A percentile compares a stretch with the other conserved stretches of the same genome.
Evolutionary conservation across 1,284 basidiomycete species (phyloP).

Genomic region (Tetrapyrgos nigripes): DNA sequence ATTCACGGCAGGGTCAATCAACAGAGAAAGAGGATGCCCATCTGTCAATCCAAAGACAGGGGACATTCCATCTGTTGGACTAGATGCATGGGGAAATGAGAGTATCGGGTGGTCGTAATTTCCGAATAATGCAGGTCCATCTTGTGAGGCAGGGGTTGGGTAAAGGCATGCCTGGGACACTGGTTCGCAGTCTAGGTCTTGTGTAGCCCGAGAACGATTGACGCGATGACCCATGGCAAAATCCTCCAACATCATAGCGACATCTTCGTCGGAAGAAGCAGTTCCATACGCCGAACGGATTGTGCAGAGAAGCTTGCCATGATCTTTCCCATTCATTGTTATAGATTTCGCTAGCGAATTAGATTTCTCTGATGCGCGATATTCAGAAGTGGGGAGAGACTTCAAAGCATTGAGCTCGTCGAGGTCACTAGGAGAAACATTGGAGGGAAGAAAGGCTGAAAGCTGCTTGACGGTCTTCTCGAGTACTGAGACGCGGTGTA

Average conservation of each 20-base stretch:
- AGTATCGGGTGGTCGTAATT: background rate
- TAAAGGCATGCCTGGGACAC: conserved; percentile 13
- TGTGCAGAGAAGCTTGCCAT: conserved; percentile 10
- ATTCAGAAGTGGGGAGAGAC: background rate
- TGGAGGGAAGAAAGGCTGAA: conserved; percentile 13
- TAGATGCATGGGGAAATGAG: conserved; percentile 5
- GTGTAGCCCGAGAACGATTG: conserved; percentile 25
- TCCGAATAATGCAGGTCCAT: background rate
- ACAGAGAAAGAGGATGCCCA: conserved; percentile 22
- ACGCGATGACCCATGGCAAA: conserved; percentile 32
- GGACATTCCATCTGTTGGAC: background rate
- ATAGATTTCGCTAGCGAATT: background rate
- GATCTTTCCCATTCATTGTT: background rate
- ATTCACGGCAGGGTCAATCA: conserved; percentile 22
- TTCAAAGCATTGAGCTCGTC: background rate
- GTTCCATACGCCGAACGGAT: conserved; percentile 25
- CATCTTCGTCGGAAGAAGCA: conserved; percentile 28
- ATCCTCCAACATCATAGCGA: conserved; percentile 33
- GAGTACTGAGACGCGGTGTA: conserved; percentile 18
- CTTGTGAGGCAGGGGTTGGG: conserved; percentile 2
- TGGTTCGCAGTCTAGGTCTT: conserved; percentile 18
- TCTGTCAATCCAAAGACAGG: conserved; percentile 20
- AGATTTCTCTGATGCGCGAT: background rate
- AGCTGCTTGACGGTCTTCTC: conserved; percentile 19
- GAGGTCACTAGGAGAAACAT: background rate